Conservation (phyloP, 345 rosid genomes). For the Streptanthus diversifolius region DNA sequence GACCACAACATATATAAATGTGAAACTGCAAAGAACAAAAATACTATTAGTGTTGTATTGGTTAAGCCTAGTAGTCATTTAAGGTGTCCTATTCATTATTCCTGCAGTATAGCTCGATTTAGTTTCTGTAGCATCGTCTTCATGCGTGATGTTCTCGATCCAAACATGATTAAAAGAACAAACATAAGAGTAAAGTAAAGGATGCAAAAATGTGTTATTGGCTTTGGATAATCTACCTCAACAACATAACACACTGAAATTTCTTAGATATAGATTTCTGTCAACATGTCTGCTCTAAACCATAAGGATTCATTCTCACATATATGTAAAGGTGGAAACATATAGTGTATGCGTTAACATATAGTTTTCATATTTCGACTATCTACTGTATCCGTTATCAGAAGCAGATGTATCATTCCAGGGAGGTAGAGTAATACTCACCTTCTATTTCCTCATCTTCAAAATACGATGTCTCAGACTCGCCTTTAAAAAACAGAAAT, state of each 20-base stretch:
- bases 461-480: slow-evolving; percentile 35
- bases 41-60: neutral
- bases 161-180: neutral
- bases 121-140: neutral
- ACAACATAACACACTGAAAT: neutral
- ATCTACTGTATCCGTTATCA: neutral
- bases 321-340: neutral
- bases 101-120: neutral
- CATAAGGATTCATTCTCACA: neutral
- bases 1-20: neutral
- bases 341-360: neutral
- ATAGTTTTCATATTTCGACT: neutral
- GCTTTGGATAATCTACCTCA: neutral
- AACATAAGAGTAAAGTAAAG: neutral
- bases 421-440: slow-evolving; percentile 34
- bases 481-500: slow-evolving; percentile 52
- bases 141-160: neutral
- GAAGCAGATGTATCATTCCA: slow-evolving; percentile 31
- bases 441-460: slow-evolving; percentile 49
- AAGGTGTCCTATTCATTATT: neutral
- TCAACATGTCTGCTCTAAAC: neutral
- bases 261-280: neutral
- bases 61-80: neutral
- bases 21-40: neutral
- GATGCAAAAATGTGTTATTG: slow-evolving; percentile 2